Evolutionary conservation across 2,329 filamentous ascomycete species (phyloP).

Genomic region (Exophiala sp.): DNA sequence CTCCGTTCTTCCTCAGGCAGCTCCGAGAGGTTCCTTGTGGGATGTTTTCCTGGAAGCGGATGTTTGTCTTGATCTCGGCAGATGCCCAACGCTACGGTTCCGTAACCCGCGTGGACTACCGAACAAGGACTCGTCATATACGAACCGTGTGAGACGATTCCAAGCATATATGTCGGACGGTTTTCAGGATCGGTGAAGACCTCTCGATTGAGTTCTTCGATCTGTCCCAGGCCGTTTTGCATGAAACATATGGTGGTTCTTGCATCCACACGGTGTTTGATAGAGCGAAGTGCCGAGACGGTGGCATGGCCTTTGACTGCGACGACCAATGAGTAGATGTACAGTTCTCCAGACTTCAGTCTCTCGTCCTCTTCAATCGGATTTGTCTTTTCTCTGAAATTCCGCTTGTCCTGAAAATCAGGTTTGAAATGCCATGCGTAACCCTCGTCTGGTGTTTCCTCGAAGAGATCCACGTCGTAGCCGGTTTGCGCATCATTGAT

Average conservation of each 20-base stretch:
- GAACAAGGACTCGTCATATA: constrained; percentile 49
- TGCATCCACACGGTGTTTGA: constrained; percentile 64
- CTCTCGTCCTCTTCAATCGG: constrained; percentile 16
- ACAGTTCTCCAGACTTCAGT: constrained; percentile 38
- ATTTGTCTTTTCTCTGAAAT: constrained; percentile 17
- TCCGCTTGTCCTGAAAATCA: constrained; percentile 22
- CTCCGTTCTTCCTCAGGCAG: constrained; percentile 26
- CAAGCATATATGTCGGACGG: constrained; percentile 74
- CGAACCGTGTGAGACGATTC: constrained; percentile 60
- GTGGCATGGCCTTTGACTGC: constrained; percentile 71
- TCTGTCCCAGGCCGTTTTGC: constrained; percentile 76
- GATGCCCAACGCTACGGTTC: constrained; percentile 56
- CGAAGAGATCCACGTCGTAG: constrained; percentile 42
- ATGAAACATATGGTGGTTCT: constrained; percentile 71
- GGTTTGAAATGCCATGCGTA: constrained; percentile 13
- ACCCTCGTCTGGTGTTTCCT: constrained; percentile 1
- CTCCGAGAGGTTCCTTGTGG: constrained; percentile 16
- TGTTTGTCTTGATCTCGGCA: constrained; percentile 37
- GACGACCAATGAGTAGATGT: constrained; percentile 72
- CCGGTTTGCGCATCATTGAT: constrained; percentile 42
- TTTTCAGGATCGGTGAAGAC: constrained; percentile 64
- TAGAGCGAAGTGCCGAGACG: constrained; percentile 60
- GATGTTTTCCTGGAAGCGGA: constrained; percentile 19
- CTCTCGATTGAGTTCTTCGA: constrained; percentile 70
- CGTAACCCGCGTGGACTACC: constrained; percentile 56